Evolutionary conservation across 2,329 filamentous ascomycete species (phyloP).

Genomic region (Fusarium oligoseptatum): DNA sequence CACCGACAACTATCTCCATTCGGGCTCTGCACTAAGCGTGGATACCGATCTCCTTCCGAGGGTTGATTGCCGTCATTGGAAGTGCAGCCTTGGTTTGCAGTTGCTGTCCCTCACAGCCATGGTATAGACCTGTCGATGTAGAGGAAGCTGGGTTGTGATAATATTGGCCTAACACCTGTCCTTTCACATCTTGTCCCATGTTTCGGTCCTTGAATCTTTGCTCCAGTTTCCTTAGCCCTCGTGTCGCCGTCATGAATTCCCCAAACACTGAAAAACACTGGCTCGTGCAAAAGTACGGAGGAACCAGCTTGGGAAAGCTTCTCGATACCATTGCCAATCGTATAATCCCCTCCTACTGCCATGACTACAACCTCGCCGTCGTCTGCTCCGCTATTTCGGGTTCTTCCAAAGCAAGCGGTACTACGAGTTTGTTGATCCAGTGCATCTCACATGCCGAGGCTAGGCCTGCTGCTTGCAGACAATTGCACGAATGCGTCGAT

Average conservation of each 20-base stretch:
- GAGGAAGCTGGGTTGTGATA: neutral
- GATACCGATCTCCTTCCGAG: no score
- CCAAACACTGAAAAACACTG: neutral
- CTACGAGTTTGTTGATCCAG: conserved; percentile 4
- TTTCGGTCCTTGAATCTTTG: no score
- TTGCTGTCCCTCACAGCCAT: no score
- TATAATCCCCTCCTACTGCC: neutral
- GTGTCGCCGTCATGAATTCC: no score
- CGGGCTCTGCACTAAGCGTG: no score
- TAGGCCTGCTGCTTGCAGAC: neutral
- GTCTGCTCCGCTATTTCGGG: conserved; percentile 7
- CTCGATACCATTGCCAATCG: neutral
- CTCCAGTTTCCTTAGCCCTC: no score
- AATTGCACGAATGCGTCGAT: neutral
- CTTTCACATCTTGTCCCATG: neutral
- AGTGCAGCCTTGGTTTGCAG: no score
- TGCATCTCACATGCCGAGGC: neutral
- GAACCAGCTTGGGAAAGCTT: conserved; percentile 1
- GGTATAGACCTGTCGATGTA: no score
- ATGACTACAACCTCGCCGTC: conserved; percentile 1
- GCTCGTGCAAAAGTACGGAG: conserved; percentile 8
- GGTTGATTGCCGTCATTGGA: no score
- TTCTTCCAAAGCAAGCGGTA: conserved; percentile 9
- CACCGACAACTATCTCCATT: neutral
- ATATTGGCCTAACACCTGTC: neutral